phyloP scores from a whole-genome alignment of 768 basidiomycete genomes.

The Boletales sp. region DNA sequence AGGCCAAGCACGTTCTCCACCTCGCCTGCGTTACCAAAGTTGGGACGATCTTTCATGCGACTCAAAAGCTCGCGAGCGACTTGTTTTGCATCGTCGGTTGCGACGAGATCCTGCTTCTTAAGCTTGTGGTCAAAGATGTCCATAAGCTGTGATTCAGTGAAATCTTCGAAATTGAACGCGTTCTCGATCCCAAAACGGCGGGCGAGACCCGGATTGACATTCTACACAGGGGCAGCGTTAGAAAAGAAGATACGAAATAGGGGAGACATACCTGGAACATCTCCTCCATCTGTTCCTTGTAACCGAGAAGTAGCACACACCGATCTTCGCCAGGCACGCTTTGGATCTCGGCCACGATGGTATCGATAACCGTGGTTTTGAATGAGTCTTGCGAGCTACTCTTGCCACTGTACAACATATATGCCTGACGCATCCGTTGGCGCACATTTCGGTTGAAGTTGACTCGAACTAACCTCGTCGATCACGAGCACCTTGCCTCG shows the following conservation, averaged over 20 bases:
- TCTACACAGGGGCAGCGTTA: constrained; percentile 33
- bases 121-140: constrained; percentile 56
- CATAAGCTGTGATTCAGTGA: constrained; percentile 49
- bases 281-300: constrained; percentile 61
- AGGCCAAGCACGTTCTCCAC: constrained; percentile 59
- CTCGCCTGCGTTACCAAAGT: constrained; percentile 66
- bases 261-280: constrained; percentile 61
- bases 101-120: constrained; percentile 52
- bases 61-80: constrained; percentile 50
- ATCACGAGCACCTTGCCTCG: constrained; percentile 69
- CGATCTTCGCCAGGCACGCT: constrained; percentile 67
- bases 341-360: constrained; percentile 72
- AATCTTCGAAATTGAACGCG: constrained; percentile 67
- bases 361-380: constrained; percentile 71
- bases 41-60: constrained; percentile 41
- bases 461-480: constrained; percentile 48
- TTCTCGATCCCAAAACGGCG: constrained; percentile 68
- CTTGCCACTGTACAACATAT: constrained; percentile 54
- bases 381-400: constrained; percentile 40
- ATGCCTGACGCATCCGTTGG: constrained; percentile 43
- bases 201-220: constrained; percentile 67
- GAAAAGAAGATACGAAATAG: neutral
- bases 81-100: constrained; percentile 53
- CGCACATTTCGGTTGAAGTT: neutral
- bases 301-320: constrained; percentile 63